Base-by-base conservation (phyloP, 768 basidiomycete genomes). In the Boletellus sp. region DNA sequence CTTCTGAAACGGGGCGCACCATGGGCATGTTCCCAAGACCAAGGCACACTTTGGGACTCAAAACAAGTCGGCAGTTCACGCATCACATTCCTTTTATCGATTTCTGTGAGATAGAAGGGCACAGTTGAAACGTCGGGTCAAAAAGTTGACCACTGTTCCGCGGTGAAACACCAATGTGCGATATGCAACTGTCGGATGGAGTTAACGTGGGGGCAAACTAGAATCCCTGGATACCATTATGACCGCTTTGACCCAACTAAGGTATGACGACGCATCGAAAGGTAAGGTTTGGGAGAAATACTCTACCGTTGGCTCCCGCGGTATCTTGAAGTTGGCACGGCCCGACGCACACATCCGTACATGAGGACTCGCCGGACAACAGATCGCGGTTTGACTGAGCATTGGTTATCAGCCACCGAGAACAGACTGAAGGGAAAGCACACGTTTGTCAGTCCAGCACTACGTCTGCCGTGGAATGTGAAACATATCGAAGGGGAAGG, bases 1-100 rank as follows among this genome's bases (percentile, higher is more conserved):
- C 11, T 12, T 31, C 28, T 40, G 55, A 57, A 50, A 50, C 38
- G 13, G 34, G 50, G 26, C 22, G 17, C 39, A 20, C 12, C 15
- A 23, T 13, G 26, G 4, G 19, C 12, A 23, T 15, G 9, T 36
- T 26, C 1, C 23, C 35, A 36, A 37, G 24, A n/a, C 4, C n/a
- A 42, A 15, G 9, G 4, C n/a, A 42, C 19, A 16, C 28, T 42
- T 26, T n/a, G 24, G 23, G n/a, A 11, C 19, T 9, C 48, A 26
- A 24, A 13, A 10, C 24, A 37, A 42, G 34, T 20, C 34, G 42
- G 48, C 15, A 3, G 26, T 19, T 39, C 41, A 42, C 15, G 16
- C 7, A 16, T 22, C 32, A 16, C 28, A 33, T 17, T 19, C 19
- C 19, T 26, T 17, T 15, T n/a, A 12, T 20, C 12, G 42, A 33